Base-by-base conservation (phyloP, 371 early-diverging fungal species). In the Capniomyces stellatus region DNA sequence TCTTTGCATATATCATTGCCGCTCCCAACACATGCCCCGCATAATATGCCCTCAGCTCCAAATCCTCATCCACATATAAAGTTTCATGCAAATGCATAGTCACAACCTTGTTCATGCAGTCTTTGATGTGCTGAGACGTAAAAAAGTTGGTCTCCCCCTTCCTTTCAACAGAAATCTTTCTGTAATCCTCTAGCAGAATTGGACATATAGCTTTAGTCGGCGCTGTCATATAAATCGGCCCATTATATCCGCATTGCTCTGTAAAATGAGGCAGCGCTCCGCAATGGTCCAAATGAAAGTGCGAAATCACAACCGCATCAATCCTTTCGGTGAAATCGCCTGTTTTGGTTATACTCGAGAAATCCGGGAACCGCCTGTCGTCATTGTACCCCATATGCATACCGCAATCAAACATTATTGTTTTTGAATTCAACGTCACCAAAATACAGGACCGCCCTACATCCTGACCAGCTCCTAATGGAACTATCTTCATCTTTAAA, bases 1-100 rank as follows among this genome's bases (percentile, higher is more conserved):
- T 52, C 15, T 64, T 46, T 0, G 79, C 81, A 60, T 92, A 83
- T 58, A 93, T 87, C 96, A 97, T 97, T 28, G 89, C 95, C 0
- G 98, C 98, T 1, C 98, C 98, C n/a, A 97, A 73, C 10, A 97
- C 98, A 62, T 97, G 98, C 0, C 98, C 98, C 2, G 98, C 98
- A 69, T 96, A 95, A 61, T 91, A 96, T 1, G 92, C 83, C 35
- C 81, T 83, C 39, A 97, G 80, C 61, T 86, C 85, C 10, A 90
- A 67, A 40, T 86, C 82, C 28, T 81, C 81, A 58, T 83, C 86
- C 2, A 90, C 82, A 56, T 76, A 72, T 52, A 91, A 71, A 0
- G 85, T 87, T 60, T 95, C 87, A 64, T 93, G 88, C 27, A 94
- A 70, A 46, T 85, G 79, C 46, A 99, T 75, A 8, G 92, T 78